Conservation (phyloP, 2,329 filamentous ascomycete genomes). For the Colletotrichum sp. region DNA sequence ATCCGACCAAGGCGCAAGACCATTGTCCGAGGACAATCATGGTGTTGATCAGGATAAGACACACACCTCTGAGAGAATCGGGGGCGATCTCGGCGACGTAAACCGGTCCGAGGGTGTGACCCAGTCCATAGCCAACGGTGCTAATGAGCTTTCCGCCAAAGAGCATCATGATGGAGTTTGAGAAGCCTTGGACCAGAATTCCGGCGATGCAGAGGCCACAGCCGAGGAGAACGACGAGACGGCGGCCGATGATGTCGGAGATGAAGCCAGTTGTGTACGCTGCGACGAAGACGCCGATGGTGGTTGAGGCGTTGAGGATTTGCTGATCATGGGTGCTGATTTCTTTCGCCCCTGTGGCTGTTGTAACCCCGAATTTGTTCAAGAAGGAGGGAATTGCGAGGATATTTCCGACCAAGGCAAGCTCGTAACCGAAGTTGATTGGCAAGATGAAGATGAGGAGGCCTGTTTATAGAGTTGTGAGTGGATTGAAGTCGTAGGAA, state of each 20-base stretch:
- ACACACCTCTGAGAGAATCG: conserved; percentile 10
- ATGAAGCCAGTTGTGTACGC: conserved; percentile 1
- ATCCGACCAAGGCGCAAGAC: conserved; percentile 17
- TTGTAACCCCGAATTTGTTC: not conserved
- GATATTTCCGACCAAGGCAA: not conserved
- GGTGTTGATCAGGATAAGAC: conserved; percentile 4
- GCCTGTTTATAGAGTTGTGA: not conserved
- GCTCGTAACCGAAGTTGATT: conserved; percentile 9
- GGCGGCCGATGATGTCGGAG: conserved; percentile 11
- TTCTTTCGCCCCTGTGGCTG: not conserved
- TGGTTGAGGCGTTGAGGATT: not conserved
- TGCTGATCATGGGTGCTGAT: not conserved
- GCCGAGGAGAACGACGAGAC: not conserved
- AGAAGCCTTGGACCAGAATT: conserved; percentile 14
- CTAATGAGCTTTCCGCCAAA: conserved; percentile 17
- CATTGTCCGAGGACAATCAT: conserved; percentile 7
- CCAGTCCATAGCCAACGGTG: conserved; percentile 9
- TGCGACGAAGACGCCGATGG: conserved; percentile 4
- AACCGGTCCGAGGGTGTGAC: conserved; percentile 20
- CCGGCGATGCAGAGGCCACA: conserved; percentile 1
- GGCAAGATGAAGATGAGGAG: conserved; percentile 8
- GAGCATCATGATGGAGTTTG: conserved; percentile 10
- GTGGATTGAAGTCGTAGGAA: fast-evolving
- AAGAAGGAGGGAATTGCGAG: not conserved
- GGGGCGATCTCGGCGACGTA: conserved; percentile 23